Evolutionary conservation across 352 stramenopile genomes (phyloP).

Genomic region (Pythium periplocum): DNA sequence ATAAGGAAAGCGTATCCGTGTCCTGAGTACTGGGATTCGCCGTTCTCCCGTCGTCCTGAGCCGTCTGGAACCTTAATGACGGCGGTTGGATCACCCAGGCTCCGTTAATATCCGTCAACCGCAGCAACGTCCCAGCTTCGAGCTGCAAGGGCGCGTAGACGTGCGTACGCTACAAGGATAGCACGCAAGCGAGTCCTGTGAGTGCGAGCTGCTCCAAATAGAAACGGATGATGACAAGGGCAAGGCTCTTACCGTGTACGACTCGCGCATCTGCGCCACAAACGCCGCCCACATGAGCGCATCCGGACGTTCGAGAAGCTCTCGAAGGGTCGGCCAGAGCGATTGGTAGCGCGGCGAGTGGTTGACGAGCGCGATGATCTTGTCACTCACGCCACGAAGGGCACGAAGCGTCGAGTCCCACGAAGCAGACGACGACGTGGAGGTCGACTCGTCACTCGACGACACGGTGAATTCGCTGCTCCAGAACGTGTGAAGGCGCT

Average conservation of each 20-base stretch:
- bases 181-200: neutral
- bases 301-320: slow-evolving; percentile 9
- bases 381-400: slow-evolving; percentile 11
- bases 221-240: neutral
- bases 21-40: too few species aligned
- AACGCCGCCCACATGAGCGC: slow-evolving; percentile 14
- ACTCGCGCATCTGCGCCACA: slow-evolving; percentile 13
- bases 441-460: neutral
- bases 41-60: too few species aligned
- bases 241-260: slow-evolving; percentile 8
- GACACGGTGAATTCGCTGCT: slow-evolving; percentile 4
- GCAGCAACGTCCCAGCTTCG: too few species aligned
- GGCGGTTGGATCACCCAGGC: too few species aligned
- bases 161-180: slow-evolving; percentile 5
- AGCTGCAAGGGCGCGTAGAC: neutral
- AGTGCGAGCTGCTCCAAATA: neutral
- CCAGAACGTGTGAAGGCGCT: slow-evolving; percentile 10
- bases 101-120: too few species aligned
- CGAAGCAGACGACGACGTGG: neutral
- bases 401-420: slow-evolving; percentile 7
- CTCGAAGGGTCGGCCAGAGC: slow-evolving; percentile 10
- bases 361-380: slow-evolving; percentile 7
- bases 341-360: slow-evolving; percentile 3
- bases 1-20: too few species aligned
- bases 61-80: too few species aligned